phyloP scores from a whole-genome alignment of 805 yeast species.

The Brettanomyces bruxellensis region DNA sequence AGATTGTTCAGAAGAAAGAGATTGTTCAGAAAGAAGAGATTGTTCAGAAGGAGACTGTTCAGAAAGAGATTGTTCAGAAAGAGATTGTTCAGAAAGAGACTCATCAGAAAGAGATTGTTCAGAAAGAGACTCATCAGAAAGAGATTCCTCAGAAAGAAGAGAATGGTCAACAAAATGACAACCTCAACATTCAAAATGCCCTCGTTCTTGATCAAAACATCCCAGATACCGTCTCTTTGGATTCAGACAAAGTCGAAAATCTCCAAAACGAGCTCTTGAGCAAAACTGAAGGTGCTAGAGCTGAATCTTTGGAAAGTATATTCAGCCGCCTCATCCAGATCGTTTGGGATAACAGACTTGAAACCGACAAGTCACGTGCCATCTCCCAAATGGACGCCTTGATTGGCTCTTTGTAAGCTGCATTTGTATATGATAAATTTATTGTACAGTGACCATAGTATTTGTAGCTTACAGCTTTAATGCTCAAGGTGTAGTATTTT shows the following conservation, averaged over 20 bases:
- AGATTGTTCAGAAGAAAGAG: not conserved
- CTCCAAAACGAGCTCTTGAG: slow-evolving; percentile 23
- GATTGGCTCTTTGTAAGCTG: too few species aligned
- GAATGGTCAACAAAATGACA: too few species aligned
- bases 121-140: too few species aligned
- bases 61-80: not conserved
- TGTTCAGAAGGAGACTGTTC: not conserved
- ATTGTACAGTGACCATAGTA: too few species aligned
- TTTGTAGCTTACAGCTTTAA: too few species aligned
- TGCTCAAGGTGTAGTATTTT: too few species aligned
- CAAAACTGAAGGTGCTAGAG: slow-evolving; percentile 29
- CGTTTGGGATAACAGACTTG: slow-evolving; percentile 57
- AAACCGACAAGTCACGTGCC: slow-evolving; percentile 31
- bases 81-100: not conserved
- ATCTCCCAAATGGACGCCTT: not conserved
- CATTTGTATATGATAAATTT: too few species aligned
- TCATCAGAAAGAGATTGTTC: not conserved
- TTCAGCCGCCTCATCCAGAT: slow-evolving; percentile 64
- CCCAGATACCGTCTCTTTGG: slow-evolving; percentile 6
- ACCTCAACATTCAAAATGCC: slow-evolving; percentile 4
- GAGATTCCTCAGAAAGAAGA: not conserved
- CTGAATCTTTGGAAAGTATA: slow-evolving; percentile 52
- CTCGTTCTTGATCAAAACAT: slow-evolving; percentile 6
- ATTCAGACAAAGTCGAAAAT: slow-evolving; percentile 6
- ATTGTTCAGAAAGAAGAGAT: not conserved